Percentiles rank a stretch among this genome's conserved stretches.
Conservation (phyloP, 257 asterid genomes). For the Petunia axillaris region DNA sequence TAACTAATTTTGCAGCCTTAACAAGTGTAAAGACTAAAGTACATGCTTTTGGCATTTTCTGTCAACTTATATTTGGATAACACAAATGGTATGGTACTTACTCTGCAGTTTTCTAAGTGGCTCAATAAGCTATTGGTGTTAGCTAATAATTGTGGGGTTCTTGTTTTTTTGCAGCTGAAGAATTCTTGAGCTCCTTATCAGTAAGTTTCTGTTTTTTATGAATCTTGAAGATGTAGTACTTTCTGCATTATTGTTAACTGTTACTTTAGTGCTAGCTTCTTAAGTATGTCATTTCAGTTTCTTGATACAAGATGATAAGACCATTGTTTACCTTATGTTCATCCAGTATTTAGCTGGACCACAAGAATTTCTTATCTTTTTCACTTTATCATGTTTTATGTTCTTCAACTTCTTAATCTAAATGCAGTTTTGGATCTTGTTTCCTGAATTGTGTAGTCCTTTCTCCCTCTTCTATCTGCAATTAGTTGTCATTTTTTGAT, state of each 20-base stretch:
- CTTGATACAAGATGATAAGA: constrained; percentile 21
- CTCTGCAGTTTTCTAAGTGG: constrained; percentile 27
- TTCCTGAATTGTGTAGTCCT: no score
- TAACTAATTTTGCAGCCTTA: constrained; percentile 57
- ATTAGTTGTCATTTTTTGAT: background rate
- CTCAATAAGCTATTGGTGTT: background rate
- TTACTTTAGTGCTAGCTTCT: constrained; percentile 17
- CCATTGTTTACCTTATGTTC: background rate
- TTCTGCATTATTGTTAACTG: background rate
- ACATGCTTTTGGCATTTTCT: constrained; percentile 62
- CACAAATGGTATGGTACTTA: constrained; percentile 33
- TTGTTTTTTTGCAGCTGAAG: constrained; percentile 9
- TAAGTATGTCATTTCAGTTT: constrained; percentile 22
- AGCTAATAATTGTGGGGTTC: constrained; percentile 10
- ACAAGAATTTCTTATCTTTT: constrained; percentile 10
- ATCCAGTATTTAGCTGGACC: constrained; percentile 21
- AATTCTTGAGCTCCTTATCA: background rate
- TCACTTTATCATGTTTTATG: constrained; percentile 4
- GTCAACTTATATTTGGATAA: constrained; percentile 39
- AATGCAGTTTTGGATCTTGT: background rate
- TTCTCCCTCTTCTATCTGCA: background rate
- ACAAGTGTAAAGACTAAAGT: constrained; percentile 48
- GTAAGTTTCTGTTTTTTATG: constrained; percentile 19
- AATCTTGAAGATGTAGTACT: constrained; percentile 6
- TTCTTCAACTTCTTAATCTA: background rate